Percentiles rank a stretch among this genome's conserved stretches.
Evolutionary conservation across 257 asterid species (phyloP).

Genomic region (Oldenlandia corymbosa): DNA sequence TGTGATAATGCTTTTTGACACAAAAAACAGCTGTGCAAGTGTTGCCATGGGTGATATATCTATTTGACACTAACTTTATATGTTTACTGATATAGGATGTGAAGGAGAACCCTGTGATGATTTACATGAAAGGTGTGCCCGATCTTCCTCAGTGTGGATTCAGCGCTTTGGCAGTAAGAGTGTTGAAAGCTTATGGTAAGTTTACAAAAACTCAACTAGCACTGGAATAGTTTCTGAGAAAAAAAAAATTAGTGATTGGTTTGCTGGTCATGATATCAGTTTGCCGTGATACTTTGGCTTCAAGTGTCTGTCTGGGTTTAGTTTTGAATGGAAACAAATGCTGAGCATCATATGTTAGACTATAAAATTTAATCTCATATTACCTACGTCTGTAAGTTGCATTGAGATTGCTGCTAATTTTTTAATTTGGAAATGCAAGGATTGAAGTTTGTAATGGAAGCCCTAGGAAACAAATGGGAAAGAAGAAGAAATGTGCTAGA

Average conservation of each 20-base stretch:
- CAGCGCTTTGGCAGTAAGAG: slow-evolving; percentile 87
- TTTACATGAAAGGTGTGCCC: slow-evolving; percentile 96
- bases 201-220: slow-evolving; percentile 6
- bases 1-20: neutral
- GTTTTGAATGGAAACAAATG: neutral
- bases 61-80: slow-evolving; percentile 14
- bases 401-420: neutral
- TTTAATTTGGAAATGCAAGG: neutral
- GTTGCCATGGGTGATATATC: neutral
- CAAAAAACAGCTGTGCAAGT: neutral
- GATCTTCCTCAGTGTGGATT: slow-evolving; percentile 91
- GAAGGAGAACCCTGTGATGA: slow-evolving; percentile 88
- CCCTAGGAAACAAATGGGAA: neutral
- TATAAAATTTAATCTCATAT: too few species aligned
- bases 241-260: neutral
- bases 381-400: too few species aligned
- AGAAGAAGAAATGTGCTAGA: neutral
- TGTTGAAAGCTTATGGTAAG: slow-evolving; percentile 80
- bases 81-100: slow-evolving; percentile 56
- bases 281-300: neutral
- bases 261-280: neutral
- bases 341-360: neutral
- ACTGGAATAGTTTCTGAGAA: neutral
- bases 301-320: neutral
- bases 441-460: neutral